Evolutionary conservation across 805 yeast species (phyloP), one percentile per base, ranked within the genome.

Genomic region (Peterozyma xylosa): DNA sequence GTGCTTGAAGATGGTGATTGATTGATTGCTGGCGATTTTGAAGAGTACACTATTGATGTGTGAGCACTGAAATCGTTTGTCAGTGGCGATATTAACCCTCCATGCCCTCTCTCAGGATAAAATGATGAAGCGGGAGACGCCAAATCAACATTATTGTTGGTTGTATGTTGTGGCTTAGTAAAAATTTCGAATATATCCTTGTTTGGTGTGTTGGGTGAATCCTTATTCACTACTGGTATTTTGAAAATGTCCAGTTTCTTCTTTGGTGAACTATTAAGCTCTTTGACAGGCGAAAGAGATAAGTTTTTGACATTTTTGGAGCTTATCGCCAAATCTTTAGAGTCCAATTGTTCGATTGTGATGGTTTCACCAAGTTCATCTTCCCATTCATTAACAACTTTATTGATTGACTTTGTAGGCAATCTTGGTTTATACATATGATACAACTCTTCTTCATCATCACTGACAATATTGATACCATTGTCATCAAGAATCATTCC

Each of bases 141-240:
- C 15, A 30, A 21, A 7, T 21, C 30, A 14, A 39, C 34, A 16
- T 18, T 10, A 30, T 15, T 27, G 9, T 14, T n/a, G 18, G n/a
- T 37, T 14, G 35, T 18, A n/a, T n/a, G n/a, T 32, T 37, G 37
- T 6, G 46, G 39, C 14, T 42, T 42, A 11, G 38, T 44, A 29
- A 40, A 44, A 30, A 18, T 37, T 18, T 44, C 46, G 17, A 44
- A 44, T 13, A 44, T 44, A 35, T 44, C 46, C 32, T 39, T 44
- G 35, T 44, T 44, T 30, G 40, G 30, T n/a, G 36, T 43, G 33
- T 44, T 44, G 5, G 46, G 46, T 13, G 46, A 40, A n/a, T 39
- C 39, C 14, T 35, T 38, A 13, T 11, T 11, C 27, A 21, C 27
- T 21, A 21, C 27, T 21, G 27, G 27, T 5, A 21, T 21, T 21